Evolutionary conservation across 2,329 filamentous ascomycete species (phyloP).

Genomic region (Blastomyces percursus): DNA sequence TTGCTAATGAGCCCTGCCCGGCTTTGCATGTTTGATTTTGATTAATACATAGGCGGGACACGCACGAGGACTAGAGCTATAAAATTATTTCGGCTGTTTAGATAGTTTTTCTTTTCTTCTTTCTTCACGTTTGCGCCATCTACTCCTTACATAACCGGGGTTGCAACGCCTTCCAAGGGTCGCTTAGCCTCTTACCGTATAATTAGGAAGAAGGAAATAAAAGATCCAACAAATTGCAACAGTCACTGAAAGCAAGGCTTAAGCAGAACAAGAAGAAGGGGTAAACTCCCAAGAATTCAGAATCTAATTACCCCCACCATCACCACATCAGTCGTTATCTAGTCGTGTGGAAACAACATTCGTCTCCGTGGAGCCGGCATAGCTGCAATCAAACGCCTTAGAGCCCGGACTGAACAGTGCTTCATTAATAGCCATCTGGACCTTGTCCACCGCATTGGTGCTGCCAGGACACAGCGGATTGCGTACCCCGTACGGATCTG

Average conservation of each 20-base stretch:
- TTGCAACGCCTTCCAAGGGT: not conserved
- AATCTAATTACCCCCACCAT: not conserved
- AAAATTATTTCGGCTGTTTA: not conserved
- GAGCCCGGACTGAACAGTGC: constrained; percentile 9
- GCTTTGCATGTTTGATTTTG: not conserved
- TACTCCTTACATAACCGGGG: not conserved
- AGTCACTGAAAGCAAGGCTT: not conserved
- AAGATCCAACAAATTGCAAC: not conserved
- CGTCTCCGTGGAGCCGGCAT: not conserved
- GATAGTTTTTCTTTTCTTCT: not conserved
- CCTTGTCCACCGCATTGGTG: constrained; percentile 6
- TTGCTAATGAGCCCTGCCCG: not conserved
- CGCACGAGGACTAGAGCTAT: not conserved
- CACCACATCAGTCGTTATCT: not conserved
- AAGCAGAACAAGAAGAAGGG: not conserved
- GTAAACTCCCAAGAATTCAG: not conserved
- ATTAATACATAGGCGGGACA: not conserved
- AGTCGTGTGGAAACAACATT: not conserved
- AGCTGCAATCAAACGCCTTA: constrained; percentile 6
- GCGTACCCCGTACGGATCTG: constrained; percentile 9
- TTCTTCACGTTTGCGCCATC: not conserved
- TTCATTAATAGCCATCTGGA: constrained; percentile 7
- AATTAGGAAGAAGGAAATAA: not conserved
- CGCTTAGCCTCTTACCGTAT: not conserved
- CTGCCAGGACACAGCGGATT: constrained; percentile 8